Evolutionary conservation across 495 filamentous ascomycete species (phyloP).

Genomic region (Chaetomium tenue): DNA sequence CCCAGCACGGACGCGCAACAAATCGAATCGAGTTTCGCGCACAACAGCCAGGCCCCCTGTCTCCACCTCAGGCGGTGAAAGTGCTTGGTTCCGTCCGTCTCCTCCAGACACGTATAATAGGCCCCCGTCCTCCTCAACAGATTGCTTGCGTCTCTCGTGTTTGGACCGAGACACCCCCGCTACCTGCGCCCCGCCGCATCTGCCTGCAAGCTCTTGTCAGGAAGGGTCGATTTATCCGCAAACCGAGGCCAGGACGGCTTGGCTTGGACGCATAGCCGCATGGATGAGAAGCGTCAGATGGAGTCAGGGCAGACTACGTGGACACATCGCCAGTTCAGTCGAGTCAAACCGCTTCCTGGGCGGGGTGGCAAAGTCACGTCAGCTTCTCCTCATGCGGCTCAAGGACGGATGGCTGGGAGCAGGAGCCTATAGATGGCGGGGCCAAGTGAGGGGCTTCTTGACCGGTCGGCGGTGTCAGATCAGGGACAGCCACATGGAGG

Average conservation of each 20-base stretch:
- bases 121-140: constrained; percentile 2
- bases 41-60: neutral
- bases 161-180: neutral
- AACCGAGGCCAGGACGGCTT: neutral
- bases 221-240: neutral
- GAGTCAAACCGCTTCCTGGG: neutral
- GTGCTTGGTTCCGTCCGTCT: neutral
- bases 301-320: constrained; percentile 12
- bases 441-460: neutral
- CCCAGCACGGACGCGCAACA: neutral
- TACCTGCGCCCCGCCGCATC: constrained; percentile 12
- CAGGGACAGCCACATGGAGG: neutral
- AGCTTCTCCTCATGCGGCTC: constrained; percentile 6
- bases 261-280: constrained; percentile 13
- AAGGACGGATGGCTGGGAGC: neutral
- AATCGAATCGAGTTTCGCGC: neutral
- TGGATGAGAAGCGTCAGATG: neutral
- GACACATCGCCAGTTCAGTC: constrained; percentile 10
- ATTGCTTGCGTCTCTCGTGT: constrained; percentile 3
- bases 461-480: neutral
- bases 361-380: constrained; percentile 14
- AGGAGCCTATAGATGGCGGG: neutral
- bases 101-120: constrained; percentile 14
- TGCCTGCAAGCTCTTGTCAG: constrained; percentile 6
- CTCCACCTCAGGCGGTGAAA: constrained; percentile 12